Base-by-base conservation (phyloP, 768 basidiomycete genomes). In the Candolleomyces aberdarensis region DNA sequence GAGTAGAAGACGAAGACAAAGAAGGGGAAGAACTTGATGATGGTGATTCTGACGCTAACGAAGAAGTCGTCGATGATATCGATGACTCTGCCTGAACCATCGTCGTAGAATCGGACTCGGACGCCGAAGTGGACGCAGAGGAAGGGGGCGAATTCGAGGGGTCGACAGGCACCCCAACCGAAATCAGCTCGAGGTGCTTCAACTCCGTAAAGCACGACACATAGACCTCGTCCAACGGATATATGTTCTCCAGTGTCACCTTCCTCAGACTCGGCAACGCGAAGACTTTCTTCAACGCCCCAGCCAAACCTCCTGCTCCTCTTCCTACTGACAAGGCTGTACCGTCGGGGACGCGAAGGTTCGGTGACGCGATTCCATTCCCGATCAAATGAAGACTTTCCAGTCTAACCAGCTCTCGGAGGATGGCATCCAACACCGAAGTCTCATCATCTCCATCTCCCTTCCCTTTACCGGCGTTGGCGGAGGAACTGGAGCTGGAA, bases 351-450 rank as follows among this genome's bases (percentile, higher is more conserved):
- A 6, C 15, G 17, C 44, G 15, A 17, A 17, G 44, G 20, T 31
- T 31, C n/a, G 13, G 14, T 8, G n/a, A 14, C 20, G 13, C n/a
- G 46, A 19, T 10, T 43, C 19, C 29, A 31, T 44, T 32, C 58
- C 58, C 58, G 48, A 59, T 59, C 48, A 59, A 36, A 55, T 60
- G 59, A 8, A 59, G 20, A 15, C 17, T 51, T 26, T 59, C 50
- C 31, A 59, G 31, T 36, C 41, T 59, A 4, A 14, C 19, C 13
- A 59, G 40, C n/a, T 26, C n/a, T 7, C 26, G 39, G 10, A 51
- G 31, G 8, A 50, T 44, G 8, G 19, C 20, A 39, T 26, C 43
- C 51, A 49, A 55, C 39, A 54, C 11, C 19, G 22, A 46, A 39
- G 36, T 36, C 36, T 36, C 36, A 36, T 36, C 36, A 36, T 36